Evolutionary conservation across 331 rosid genomes (phyloP).

Genomic region (Acacia concinna): DNA sequence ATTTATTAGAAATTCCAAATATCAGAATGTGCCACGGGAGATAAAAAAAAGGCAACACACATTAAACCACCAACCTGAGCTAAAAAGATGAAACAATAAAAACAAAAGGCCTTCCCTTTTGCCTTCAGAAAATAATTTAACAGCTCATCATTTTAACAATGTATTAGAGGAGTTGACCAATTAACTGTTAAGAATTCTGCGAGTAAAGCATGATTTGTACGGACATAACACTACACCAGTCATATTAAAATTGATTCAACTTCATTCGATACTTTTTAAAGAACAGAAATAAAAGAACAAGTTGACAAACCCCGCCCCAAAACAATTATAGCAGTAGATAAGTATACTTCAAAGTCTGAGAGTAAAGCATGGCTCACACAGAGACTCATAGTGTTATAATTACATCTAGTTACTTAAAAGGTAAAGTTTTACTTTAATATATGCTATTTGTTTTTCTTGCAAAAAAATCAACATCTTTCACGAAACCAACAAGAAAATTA

Average conservation of each 20-base stretch:
- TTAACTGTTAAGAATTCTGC: background rate
- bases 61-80: background rate
- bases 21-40: background rate
- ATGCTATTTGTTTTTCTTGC: background rate
- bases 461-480: background rate
- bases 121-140: background rate
- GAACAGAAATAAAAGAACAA: background rate
- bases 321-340: background rate
- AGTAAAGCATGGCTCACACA: background rate
- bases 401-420: background rate
- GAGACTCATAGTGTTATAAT: background rate
- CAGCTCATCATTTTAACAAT: background rate
- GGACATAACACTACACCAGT: background rate
- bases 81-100: background rate
- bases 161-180: background rate
- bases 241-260: background rate
- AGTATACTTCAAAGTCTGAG: background rate
- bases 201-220: background rate
- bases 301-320: background rate
- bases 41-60: background rate
- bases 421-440: background rate
- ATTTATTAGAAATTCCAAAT: slow-evolving; percentile 4
- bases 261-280: background rate
- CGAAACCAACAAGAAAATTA: background rate
- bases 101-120: background rate